Conservation (phyloP, 768 basidiomycete genomes). For the Tulasnella sp. region DNA sequence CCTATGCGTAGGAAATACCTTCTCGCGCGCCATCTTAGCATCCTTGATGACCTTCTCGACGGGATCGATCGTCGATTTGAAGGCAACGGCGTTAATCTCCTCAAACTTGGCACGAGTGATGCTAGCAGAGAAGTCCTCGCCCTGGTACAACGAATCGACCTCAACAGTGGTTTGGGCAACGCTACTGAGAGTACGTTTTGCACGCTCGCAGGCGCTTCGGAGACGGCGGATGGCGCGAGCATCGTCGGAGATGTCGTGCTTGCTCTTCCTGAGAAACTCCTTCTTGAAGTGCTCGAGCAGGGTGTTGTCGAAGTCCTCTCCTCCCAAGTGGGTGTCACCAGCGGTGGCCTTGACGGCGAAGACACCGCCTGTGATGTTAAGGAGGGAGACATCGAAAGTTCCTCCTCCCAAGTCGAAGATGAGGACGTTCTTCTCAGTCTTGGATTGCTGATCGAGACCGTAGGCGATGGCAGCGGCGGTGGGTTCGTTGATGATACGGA, state of each 20-base stretch:
- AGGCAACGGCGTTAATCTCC: slow-evolving; percentile 90
- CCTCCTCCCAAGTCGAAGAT: slow-evolving; percentile 99
- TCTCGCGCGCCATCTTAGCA: slow-evolving; percentile 93
- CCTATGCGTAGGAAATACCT: slow-evolving; percentile 24
- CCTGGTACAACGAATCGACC: slow-evolving; percentile 97
- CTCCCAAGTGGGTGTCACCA: slow-evolving; percentile 98
- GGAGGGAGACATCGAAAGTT: slow-evolving; percentile 98
- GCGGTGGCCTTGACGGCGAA: slow-evolving; percentile 99
- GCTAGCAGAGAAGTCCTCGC: slow-evolving; percentile 96
- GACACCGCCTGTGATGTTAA: slow-evolving; percentile 96
- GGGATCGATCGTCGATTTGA: slow-evolving; percentile 96
- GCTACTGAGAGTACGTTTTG: slow-evolving; percentile 96
- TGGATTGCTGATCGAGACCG: slow-evolving; percentile 86
- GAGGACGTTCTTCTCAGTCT: slow-evolving; percentile 93
- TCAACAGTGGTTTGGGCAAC: slow-evolving; percentile 99
- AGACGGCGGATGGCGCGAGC: slow-evolving; percentile 93
- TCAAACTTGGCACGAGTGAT: slow-evolving; percentile 99
- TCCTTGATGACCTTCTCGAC: slow-evolving; percentile 99
- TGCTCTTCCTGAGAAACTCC: slow-evolving; percentile 97
- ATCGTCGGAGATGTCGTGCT: slow-evolving; percentile 94
- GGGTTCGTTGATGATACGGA: slow-evolving; percentile 99
- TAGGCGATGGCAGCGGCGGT: slow-evolving; percentile 99
- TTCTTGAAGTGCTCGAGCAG: slow-evolving; percentile 98
- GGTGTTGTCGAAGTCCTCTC: slow-evolving; percentile 99
- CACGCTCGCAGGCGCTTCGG: slow-evolving; percentile 96